Conservation (phyloP, 495 filamentous ascomycete genomes). For the Talaromyces nanjingensis region DNA sequence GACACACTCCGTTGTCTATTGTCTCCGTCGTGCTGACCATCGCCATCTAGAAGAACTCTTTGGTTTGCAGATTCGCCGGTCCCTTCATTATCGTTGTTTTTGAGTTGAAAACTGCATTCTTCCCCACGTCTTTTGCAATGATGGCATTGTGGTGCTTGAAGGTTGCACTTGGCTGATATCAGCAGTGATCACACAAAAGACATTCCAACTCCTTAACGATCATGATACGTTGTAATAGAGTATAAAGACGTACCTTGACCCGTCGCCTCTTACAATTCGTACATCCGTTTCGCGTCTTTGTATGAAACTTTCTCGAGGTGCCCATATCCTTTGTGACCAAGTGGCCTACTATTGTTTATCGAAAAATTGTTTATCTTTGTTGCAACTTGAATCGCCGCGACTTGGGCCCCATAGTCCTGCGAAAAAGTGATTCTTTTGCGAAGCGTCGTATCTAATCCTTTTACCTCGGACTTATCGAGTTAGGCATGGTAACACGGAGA, state of each 20-base stretch:
- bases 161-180: conserved; percentile 8
- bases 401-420: neutral
- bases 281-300: conserved; percentile 52
- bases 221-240: too few species aligned
- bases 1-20: neutral
- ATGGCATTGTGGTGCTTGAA: conserved; percentile 10
- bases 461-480: neutral
- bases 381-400: neutral
- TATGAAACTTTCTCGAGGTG: conserved; percentile 25
- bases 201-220: too few species aligned
- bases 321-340: conserved; percentile 13
- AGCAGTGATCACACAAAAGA: neutral
- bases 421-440: neutral
- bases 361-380: neutral
- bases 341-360: neutral
- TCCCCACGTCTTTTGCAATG: conserved; percentile 9
- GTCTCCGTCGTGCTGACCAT: neutral
- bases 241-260: conserved; percentile 38
- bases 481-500: neutral
- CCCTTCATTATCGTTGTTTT: neutral
- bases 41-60: neutral
- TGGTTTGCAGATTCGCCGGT: neutral
- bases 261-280: conserved; percentile 51
- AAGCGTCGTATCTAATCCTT: neutral
- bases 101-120: conserved; percentile 9